Evolutionary conservation across 331 rosid genomes (phyloP).

Genomic region (Saraca asoca): DNA sequence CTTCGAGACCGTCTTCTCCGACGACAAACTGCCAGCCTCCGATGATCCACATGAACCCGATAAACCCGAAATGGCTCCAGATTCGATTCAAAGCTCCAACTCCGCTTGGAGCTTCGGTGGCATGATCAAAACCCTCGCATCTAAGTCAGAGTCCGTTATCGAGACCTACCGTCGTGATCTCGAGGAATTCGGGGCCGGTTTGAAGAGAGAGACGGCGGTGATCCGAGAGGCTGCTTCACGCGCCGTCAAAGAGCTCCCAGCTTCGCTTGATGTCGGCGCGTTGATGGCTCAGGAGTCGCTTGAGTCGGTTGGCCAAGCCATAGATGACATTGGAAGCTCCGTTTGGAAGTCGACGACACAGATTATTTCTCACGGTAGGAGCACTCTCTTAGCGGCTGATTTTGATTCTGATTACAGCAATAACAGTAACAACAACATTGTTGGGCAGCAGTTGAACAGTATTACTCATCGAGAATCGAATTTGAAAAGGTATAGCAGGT

Average conservation of each 20-base stretch:
- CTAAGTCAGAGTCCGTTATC: slow-evolving; percentile 74
- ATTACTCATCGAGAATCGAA: slow-evolving; percentile 44
- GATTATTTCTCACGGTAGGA: slow-evolving; percentile 82
- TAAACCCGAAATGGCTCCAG: slow-evolving; percentile 8
- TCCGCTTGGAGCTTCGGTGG: slow-evolving; percentile 81
- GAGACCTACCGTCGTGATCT: slow-evolving; percentile 81
- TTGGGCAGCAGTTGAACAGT: slow-evolving; percentile 39
- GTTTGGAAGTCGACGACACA: slow-evolving; percentile 95
- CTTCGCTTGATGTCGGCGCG: slow-evolving; percentile 77
- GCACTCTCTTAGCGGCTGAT: slow-evolving; percentile 52
- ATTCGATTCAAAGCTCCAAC: slow-evolving; percentile 10
- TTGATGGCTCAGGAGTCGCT: slow-evolving; percentile 95
- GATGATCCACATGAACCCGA: slow-evolving; percentile 25
- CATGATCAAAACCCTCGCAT: slow-evolving; percentile 67
- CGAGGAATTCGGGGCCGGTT: slow-evolving; percentile 79
- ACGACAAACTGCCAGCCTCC: slow-evolving; percentile 44
- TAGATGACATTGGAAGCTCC: slow-evolving; percentile 79
- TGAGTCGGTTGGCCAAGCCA: slow-evolving; percentile 92
- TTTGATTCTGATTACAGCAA: slow-evolving; percentile 48
- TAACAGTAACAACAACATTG: slow-evolving; percentile 10
- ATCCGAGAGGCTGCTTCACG: slow-evolving; percentile 90
- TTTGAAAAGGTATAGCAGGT: slow-evolving; percentile 73
- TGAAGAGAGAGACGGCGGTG: slow-evolving; percentile 70
- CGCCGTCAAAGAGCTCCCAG: slow-evolving; percentile 84
- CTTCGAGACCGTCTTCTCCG: slow-evolving; percentile 78